Evolutionary conservation across 1,139 yeast species (phyloP), one percentile per base, ranked within the genome.

Genomic region (Hanseniaspora gamundiae): DNA sequence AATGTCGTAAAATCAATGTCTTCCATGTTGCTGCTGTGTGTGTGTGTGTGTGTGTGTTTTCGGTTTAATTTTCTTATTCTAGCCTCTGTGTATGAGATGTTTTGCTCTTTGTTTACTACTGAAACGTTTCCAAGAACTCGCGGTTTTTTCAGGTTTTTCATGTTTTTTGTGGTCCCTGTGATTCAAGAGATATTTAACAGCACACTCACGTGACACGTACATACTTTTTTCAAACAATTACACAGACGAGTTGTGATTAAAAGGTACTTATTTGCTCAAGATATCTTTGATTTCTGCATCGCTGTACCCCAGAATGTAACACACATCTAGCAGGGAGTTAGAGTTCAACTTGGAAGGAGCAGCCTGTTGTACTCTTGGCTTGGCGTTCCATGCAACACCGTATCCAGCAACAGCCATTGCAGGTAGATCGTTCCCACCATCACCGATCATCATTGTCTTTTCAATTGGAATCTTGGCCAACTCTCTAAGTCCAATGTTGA

Each of bases 341-440:
- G 88, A 71, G 60, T 91, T 91, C 53, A 93, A 69, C 51, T 84
- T 72, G 39, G 85, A 70, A 10, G 96, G 96, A 0, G 98, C 98
- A 52, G 67, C 65, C 47, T 63, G 56, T 60, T 86, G 96, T 3
- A 93, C 98, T 50, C 72, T 77, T 28, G 97, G 96, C 61, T 93
- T 93, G 16, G 98, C 98, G 59, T 87, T 83, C 93, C 95, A 93
- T 0, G 98, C 98, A 47, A 93, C 71, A 17, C 98, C 98, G 60
- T 78, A 84, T 0, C 98, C 97, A 2, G 95, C 96, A 17, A 66
- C 76, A 3, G 70, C 74, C 97, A 93, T 91, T 88, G 94, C 94
- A 38, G 76, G 75, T 59, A 93, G 69, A 63, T 93, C 99, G 56
- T 93, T 93, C 22, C 97, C 95, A 28, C 98, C 98, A 60, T 93